Base-by-base conservation (phyloP, 306 rosid species). In the Corylus heterophylla region DNA sequence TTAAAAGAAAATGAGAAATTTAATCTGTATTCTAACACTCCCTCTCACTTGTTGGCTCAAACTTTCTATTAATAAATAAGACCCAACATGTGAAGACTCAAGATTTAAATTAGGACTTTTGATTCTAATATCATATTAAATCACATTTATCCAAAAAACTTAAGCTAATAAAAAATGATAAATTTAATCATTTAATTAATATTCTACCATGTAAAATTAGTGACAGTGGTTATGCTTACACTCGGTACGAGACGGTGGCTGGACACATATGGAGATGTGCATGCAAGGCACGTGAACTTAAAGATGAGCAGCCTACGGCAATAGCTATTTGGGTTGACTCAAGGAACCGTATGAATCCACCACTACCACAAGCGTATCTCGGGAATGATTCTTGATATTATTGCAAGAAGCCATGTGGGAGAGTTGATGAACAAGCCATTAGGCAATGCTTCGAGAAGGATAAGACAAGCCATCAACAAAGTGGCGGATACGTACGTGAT, bases 251-350 rank as follows among this genome's bases (percentile, higher is more conserved):
- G 78, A 66, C 83, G 0, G 4, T 93, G 12, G 70, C 90, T 0
- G 91, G 90, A 0, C 88, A 93, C 56, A 49, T 89, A 1, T 93
- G 96, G 97, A 86, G 85, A 66, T 84, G 84, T 56, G 89, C 92
- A 0, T 66, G 89, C 76, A 89, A 86, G 71, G 92, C 97, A 0
- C 81, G 92, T 7, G 67, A 66, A 0, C 89, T 74, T 61, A 11
- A 3, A 35, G 8, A 64, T 1, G 84, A 89, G 13, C 97, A 89
- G 31, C 87, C 83, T 14, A 87, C 91, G 0, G 54, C 51, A 0
- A 12, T 89, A 12, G 87, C 86, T 12, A 59, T 90, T 4, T 83
- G 76, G 0, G 90, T 88, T 0, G 88, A 89, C 9, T 72, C 85
- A 8, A 75, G 96, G 51, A 9, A 48, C 20, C 90, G 91, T 12